Base-by-base conservation (phyloP, 1,284 basidiomycete genomes). In the Apiotrichum mycotoxinovorans region DNA sequence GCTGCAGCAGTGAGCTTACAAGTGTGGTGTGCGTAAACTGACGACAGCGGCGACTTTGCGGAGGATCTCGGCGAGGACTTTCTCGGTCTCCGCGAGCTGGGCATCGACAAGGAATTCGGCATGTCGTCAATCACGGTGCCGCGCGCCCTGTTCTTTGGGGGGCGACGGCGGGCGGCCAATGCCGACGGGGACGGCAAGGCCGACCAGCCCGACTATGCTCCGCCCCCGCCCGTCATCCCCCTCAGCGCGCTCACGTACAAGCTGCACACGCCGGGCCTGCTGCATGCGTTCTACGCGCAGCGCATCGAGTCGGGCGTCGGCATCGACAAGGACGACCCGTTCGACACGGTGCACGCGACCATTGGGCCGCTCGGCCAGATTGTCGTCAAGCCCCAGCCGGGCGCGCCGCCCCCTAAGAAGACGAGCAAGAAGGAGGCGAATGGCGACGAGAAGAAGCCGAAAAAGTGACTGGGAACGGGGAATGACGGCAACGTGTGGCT, bases 11-110 rank as follows among this genome's bases (percentile, higher is more conserved):
- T 89, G 84, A 34, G 78, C n/a, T 72, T 46, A n/a, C 17, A 7
- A 22, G 0, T n/a, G 15, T 12, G 23, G n/a, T 14, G 25, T 15
- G 15, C 4, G 8, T 30, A 11, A 17, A 40, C 57, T 65, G 51
- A 63, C 41, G 37, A 41, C 52, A 88, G 87, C 67, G 92, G 93
- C 53, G 87, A 88, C 63, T 94, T 94, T 73, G 87, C 91, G 0
- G 89, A 91, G 53, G 83, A 86, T 23, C 82, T 95, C 18, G 93
- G 92, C 37, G 93, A 96, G 67, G 94, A 98, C 75, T 96, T 93
- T 77, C 84, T 98, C 34, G 94, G 93, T 20, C 81, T 97, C 30
- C 83, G 85, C 53, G 91, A 90, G 70, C 78, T 94, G 42, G 94
- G 94, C 22, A 89, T 98, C 56, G 91, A 92, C 50, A 82, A 83